Conservation (phyloP, 2,329 filamentous ascomycete species). For the Dothidotthia symphoricarpi region DNA sequence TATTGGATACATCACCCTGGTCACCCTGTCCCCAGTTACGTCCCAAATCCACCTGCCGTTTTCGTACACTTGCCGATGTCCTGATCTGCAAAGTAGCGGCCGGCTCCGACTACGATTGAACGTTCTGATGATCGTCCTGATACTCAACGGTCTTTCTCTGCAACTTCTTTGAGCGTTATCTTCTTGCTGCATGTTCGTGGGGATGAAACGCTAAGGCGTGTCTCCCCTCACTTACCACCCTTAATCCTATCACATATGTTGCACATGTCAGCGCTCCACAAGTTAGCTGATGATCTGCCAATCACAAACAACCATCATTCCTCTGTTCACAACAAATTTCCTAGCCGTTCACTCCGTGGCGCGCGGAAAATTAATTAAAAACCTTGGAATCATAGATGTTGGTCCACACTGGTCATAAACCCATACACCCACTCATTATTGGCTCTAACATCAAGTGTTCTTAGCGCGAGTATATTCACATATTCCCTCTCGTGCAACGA, state of each 20-base stretch:
- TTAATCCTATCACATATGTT: no score
- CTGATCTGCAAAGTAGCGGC: constrained; percentile 10
- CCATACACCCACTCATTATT: no score
- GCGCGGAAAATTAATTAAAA: not conserved
- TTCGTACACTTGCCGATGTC: constrained; percentile 9
- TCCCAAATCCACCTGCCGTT: constrained; percentile 18
- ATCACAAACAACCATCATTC: no score
- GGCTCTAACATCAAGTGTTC: no score
- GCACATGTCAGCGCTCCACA: no score
- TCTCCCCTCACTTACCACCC: not conserved
- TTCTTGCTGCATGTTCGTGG: not conserved
- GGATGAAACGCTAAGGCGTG: not conserved
- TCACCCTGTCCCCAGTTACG: constrained; percentile 10
- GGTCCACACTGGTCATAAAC: no score
- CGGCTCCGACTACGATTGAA: constrained; percentile 8
- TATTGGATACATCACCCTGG: constrained; percentile 11
- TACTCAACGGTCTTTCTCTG: not conserved
- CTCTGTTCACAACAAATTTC: no score
- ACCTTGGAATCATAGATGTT: no score
- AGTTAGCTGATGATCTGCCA: no score
- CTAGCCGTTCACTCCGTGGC: no score
- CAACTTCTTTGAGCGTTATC: not conserved
- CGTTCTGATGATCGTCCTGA: constrained; percentile 3
- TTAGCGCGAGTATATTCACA: no score
- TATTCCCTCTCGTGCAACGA: no score